These are phyloP conservation scores for Colletotrichum agaves DNA, from an alignment of 2,329 filamentous ascomycete species.

Conservation along the genomic window DNA sequence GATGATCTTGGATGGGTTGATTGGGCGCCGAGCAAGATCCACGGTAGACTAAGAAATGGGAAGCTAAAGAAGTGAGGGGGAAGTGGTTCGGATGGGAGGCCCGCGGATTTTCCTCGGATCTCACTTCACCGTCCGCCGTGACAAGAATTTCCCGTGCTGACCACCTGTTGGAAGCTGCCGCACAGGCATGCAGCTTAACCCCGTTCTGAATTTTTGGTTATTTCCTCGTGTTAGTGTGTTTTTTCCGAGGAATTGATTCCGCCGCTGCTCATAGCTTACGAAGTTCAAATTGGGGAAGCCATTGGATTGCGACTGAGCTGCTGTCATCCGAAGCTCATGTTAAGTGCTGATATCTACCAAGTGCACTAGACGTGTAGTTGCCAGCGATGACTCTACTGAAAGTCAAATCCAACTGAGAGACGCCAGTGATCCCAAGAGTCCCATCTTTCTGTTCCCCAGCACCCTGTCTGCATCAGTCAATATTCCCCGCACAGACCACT, in stretches of 20 bases:
- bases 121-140: not conserved
- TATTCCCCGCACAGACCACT: not conserved
- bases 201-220: not conserved
- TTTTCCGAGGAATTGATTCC: not conserved
- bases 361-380: too few relatives aligned
- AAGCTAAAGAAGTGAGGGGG: not conserved
- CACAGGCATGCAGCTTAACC: not conserved
- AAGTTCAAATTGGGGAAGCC: too few relatives aligned
- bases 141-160: not conserved
- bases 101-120: conserved; percentile 26
- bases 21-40: too few relatives aligned
- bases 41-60: not conserved
- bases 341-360: too few relatives aligned
- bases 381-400: too few relatives aligned
- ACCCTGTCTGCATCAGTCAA: not conserved
- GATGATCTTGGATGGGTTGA: too few relatives aligned
- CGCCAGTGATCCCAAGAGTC: too few relatives aligned
- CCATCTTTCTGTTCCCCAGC: too few relatives aligned
- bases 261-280: not conserved
- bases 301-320: too few relatives aligned
- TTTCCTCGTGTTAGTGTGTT: not conserved
- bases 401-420: too few relatives aligned
- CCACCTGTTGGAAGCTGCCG: not conserved
- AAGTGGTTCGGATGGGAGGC: not conserved
- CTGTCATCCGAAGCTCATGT: too few relatives aligned